These are phyloP conservation scores for Dryas integrifolia DNA, from an alignment of 331 rosid species.

Conservation along the genomic window DNA sequence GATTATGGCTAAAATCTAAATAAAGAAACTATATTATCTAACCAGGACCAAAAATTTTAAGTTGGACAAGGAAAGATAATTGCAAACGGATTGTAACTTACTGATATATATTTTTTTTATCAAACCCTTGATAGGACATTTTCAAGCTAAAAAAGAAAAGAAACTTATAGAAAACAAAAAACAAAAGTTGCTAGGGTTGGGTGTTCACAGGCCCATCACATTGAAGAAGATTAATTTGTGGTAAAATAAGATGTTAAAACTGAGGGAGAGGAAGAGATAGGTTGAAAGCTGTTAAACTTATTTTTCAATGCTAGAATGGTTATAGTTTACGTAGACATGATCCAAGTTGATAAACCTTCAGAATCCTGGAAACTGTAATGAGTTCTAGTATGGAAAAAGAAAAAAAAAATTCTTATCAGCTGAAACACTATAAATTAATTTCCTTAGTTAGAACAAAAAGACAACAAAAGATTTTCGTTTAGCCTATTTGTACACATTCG, in stretches of 20 bases:
- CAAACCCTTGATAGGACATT: conserved; percentile 1
- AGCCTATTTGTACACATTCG: not conserved
- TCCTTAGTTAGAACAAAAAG: not conserved
- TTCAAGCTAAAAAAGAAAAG: not conserved
- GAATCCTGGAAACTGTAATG: not conserved
- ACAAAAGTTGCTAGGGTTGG: not conserved
- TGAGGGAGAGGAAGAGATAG: conserved; percentile 11
- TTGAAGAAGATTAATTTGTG: not conserved
- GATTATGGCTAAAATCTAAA: not conserved
- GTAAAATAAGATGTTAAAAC: not conserved
- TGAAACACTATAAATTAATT: not conserved
- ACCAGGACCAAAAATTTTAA: not conserved
- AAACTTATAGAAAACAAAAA: not conserved
- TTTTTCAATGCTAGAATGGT: conserved; percentile 1
- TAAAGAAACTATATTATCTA: not conserved
- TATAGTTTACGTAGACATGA: not conserved
- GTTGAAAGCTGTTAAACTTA: conserved; percentile 5
- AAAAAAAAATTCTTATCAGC: not conserved
- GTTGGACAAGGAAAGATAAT: not conserved
- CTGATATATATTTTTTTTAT: not conserved
- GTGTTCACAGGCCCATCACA: not conserved
- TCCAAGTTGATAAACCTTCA: not conserved
- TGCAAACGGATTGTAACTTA: not conserved
- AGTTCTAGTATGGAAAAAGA: not conserved
- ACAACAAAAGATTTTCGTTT: not conserved